Conservation (phyloP, 2,329 filamentous ascomycete genomes). For the Cladosporium sp. region DNA sequence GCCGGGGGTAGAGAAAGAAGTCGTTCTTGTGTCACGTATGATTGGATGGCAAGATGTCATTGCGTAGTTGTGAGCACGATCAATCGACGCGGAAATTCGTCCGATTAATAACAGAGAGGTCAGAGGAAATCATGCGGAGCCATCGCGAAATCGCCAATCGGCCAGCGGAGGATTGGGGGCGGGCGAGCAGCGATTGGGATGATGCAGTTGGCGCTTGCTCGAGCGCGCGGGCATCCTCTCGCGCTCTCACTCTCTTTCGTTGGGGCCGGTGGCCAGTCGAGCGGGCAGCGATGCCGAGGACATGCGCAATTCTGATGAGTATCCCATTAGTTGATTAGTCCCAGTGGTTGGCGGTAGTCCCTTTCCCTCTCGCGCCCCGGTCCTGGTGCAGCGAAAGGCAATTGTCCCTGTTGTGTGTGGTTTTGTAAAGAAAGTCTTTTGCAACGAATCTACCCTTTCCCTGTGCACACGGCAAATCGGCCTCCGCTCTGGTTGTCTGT, state of each 20-base stretch:
- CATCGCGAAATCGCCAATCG: slow-evolving; percentile 3
- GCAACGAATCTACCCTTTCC: too few species aligned
- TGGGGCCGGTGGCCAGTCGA: too few species aligned
- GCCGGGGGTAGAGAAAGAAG: neutral
- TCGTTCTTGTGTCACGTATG: too few species aligned
- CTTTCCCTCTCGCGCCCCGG: too few species aligned
- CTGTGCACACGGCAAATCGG: neutral
- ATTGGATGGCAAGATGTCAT: too few species aligned
- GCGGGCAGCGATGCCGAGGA: neutral
- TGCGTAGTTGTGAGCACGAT: slow-evolving; percentile 2
- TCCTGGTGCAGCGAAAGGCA: too few species aligned
- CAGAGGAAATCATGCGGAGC: neutral
- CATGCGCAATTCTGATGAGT: neutral
- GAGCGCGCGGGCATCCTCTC: neutral
- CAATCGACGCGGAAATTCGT: neutral
- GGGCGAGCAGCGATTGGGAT: neutral
- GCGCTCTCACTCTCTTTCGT: too few species aligned
- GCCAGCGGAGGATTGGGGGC: neutral
- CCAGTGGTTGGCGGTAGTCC: too few species aligned
- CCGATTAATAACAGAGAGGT: slow-evolving; percentile 1
- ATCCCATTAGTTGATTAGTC: too few species aligned
- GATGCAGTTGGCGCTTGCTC: too few species aligned
- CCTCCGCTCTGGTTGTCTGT: neutral
- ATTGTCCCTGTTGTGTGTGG: too few species aligned
- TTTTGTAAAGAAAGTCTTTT: too few species aligned